Percentiles rank a stretch among this genome's conserved stretches.
Conservation (phyloP, 2,329 filamentous ascomycete species). For the Ceratocystis papillata region DNA sequence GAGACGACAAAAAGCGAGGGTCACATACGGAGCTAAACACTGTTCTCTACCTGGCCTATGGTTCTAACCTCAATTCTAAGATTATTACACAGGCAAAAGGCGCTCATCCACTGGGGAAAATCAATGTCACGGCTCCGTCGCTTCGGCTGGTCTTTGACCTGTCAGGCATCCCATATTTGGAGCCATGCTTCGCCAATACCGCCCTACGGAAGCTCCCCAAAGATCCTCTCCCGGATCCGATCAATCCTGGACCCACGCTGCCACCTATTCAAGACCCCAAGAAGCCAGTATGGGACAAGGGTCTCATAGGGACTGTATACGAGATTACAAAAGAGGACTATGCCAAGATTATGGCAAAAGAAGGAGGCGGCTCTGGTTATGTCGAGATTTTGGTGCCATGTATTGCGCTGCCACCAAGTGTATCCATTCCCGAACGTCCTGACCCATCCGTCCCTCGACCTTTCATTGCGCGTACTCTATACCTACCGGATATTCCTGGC, state of each 20-base stretch:
- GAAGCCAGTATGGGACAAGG: constrained; percentile 55
- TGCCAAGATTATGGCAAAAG: constrained; percentile 74
- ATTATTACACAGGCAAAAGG: constrained; percentile 69
- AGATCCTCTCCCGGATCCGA: constrained; percentile 29
- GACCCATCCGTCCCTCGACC: constrained; percentile 44
- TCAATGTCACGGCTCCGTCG: constrained; percentile 72
- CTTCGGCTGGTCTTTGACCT: constrained; percentile 76
- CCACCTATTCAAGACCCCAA: constrained; percentile 22
- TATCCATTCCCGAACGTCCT: constrained; percentile 54
- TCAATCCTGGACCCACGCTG: constrained; percentile 21
- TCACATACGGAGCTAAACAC: constrained; percentile 33
- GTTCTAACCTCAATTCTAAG: constrained; percentile 72
- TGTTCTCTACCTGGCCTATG: constrained; percentile 76
- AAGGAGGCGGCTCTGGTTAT: constrained; percentile 80
- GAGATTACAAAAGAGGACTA: constrained; percentile 80
- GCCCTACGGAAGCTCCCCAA: constrained; percentile 46
- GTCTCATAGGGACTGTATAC: constrained; percentile 86
- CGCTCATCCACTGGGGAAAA: constrained; percentile 67
- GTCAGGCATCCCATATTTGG: constrained; percentile 70
- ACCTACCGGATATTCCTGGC: constrained; percentile 33
- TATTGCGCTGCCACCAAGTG: constrained; percentile 50
- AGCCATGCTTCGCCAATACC: constrained; percentile 88
- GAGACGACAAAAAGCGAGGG: constrained; percentile 23
- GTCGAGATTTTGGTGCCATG: constrained; percentile 72
- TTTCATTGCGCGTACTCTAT: constrained; percentile 79